Percentiles rank a stretch among this genome's conserved stretches.
These are phyloP conservation scores for Pythium dissotocum DNA, from an alignment of 352 stramenopile species.

Conservation along the genomic window DNA sequence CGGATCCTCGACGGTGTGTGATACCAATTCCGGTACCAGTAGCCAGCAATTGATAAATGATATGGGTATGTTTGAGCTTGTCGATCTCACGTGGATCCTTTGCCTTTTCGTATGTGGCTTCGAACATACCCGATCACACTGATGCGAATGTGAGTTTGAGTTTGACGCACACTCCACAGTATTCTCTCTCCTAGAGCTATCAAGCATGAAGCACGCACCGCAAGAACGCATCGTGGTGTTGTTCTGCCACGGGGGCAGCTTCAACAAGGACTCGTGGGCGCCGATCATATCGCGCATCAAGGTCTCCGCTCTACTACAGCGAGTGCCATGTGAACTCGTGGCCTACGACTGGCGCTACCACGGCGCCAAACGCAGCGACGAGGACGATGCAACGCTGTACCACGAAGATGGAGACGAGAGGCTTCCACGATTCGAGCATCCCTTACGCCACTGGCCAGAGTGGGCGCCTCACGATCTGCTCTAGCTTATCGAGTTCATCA, in stretches of 20 bases:
- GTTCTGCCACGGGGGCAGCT: constrained; percentile 45
- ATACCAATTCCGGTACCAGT: neutral
- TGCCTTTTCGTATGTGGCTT: too few species aligned
- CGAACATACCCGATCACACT: too few species aligned
- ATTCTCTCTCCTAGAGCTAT: too few species aligned
- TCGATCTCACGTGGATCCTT: too few species aligned
- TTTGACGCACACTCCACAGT: too few species aligned
- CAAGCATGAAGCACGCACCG: neutral
- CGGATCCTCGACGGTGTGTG: constrained; percentile 17
- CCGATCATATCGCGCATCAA: constrained; percentile 38
- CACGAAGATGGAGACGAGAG: constrained; percentile 15
- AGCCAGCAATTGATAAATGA: too few species aligned
- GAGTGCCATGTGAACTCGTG: constrained; percentile 23
- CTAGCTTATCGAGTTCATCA: neutral
- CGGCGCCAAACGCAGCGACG: constrained; percentile 33
- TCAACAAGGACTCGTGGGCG: constrained; percentile 45
- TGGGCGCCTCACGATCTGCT: constrained; percentile 14
- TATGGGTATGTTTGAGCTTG: neutral
- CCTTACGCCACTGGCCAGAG: constrained; percentile 10
- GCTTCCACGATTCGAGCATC: constrained; percentile 31
- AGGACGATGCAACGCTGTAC: constrained; percentile 22
- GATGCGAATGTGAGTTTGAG: too few species aligned
- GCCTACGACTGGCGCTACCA: constrained; percentile 45
- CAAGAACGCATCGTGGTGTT: constrained; percentile 32
- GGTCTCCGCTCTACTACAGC: constrained; percentile 28